Evolutionary conservation across 2,329 filamentous ascomycete species (phyloP), one percentile per base, ranked within the genome.

Genomic region (Paecilomyces fulvus): DNA sequence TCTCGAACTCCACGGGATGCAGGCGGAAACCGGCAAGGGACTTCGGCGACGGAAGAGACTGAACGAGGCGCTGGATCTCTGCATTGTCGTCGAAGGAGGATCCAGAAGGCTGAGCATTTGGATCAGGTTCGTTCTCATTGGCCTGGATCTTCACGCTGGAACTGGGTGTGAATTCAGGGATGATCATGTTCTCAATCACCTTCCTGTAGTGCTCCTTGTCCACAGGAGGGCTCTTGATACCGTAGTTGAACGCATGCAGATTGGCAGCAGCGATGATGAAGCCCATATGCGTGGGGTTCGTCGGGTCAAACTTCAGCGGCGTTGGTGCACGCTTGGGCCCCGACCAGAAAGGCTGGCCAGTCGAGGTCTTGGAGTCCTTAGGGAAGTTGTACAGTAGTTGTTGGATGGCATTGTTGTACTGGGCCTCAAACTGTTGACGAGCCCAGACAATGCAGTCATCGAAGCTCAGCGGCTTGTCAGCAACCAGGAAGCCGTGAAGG

Each of bases 401-500:
- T 70, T 94, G 89, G 59, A 99, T 96, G 53, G 90, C 89, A 70
- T 99, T 96, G 77, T 95, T 91, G 76, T 94, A 99, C 74, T 96
- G 90, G 72, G 89, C 90, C 79, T 99, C 94, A 61, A 99, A 99
- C 64, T 96, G 83, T 69, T 89, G 83, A 51, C 94, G 89, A 23
- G 90, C 94, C 94, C 94, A 99, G 63, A 90, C 86, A 66, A 99
- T 91, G 70, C 94, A 99, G 74, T 99, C 92, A 69, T 97, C 92
- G 67, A 96, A 96, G 25, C 84, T 92, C 57, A 91, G 79, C 3
- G 94, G 92, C 72, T 95, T 94, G 65, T 96, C 90, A 0, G 89
- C 90, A 43, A 95, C 92, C 54, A 99, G 80, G 71, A 87, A 96
- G 67, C 96, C 91, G 11, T 89, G 87, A 56, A 99, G 85, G 55